Evolutionary conservation across 2,329 filamentous ascomycete species (phyloP).

Genomic region (Seiridium unicorne): DNA sequence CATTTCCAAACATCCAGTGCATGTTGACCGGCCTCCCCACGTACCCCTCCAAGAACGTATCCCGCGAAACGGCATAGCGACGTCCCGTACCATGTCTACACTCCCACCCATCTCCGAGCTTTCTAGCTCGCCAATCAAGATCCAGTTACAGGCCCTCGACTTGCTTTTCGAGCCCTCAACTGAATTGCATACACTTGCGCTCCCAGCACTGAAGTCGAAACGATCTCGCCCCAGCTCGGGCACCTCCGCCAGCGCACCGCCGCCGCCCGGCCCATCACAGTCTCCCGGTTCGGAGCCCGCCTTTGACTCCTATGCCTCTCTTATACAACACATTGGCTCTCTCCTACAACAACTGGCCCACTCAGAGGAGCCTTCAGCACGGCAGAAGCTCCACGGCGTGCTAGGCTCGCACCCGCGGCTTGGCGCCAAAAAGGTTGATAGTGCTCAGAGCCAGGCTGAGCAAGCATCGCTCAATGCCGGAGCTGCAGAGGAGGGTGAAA

Average conservation of each 20-base stretch:
- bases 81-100: constrained; percentile 13
- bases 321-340: constrained; percentile 66
- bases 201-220: constrained; percentile 59
- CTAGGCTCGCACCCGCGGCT: constrained; percentile 81
- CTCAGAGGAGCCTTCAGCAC: constrained; percentile 43
- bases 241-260: constrained; percentile 76
- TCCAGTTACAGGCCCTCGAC: constrained; percentile 64
- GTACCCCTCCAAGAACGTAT: constrained; percentile 9
- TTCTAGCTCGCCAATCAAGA: constrained; percentile 49
- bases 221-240: constrained; percentile 60
- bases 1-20: constrained; percentile 6
- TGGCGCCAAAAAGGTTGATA: constrained; percentile 79
- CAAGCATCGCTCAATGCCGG: constrained; percentile 67
- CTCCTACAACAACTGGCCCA: constrained; percentile 61
- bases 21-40: constrained; percentile 8
- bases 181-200: constrained; percentile 68
- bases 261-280: constrained; percentile 70
- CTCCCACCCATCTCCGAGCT: constrained; percentile 62
- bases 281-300: constrained; percentile 36
- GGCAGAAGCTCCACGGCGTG: constrained; percentile 64
- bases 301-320: constrained; percentile 66
- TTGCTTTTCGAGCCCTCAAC: constrained; percentile 81
- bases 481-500: constrained; percentile 51
- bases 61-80: neutral
- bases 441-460: constrained; percentile 75